Conservation (phyloP, 306 rosid genomes). For the Fagus sylvatica region DNA sequence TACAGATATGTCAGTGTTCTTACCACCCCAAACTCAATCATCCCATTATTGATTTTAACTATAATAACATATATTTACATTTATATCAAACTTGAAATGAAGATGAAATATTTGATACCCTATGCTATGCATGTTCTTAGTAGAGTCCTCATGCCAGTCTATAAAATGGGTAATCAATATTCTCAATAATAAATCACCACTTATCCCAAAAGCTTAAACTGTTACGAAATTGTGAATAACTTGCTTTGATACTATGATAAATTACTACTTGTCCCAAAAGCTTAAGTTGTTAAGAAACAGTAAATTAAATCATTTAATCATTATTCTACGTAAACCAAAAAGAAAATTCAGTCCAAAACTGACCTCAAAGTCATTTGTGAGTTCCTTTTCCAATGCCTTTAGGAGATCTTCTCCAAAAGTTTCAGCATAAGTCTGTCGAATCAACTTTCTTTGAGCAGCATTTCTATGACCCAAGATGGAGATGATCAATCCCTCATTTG, state of each 20-base stretch:
- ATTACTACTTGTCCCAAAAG: too few relatives aligned
- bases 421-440: slow-evolving; percentile 49
- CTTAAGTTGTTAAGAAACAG: too few relatives aligned
- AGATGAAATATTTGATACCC: not conserved
- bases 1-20: slow-evolving; percentile 5
- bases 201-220: too few relatives aligned
- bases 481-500: slow-evolving; percentile 51
- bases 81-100: not conserved
- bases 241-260: too few relatives aligned
- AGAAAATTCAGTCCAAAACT: not conserved
- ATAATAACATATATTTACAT: not conserved
- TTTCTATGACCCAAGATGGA: slow-evolving; percentile 62
- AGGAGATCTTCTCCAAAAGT: slow-evolving; percentile 59
- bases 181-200: too few relatives aligned
- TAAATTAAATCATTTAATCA: too few relatives aligned
- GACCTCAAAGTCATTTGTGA: slow-evolving; percentile 64
- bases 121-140: too few relatives aligned
- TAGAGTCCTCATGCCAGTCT: not conserved
- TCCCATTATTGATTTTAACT: not conserved
- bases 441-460: slow-evolving; percentile 44
- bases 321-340: not conserved
- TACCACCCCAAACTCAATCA: not conserved
- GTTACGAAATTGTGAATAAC: too few relatives aligned
- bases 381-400: slow-evolving; percentile 60
- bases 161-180: not conserved